Percentiles rank a stretch among this genome's conserved stretches.
Conservation (phyloP, 306 rosid genomes). For the Ochetophila trinervis region DNA sequence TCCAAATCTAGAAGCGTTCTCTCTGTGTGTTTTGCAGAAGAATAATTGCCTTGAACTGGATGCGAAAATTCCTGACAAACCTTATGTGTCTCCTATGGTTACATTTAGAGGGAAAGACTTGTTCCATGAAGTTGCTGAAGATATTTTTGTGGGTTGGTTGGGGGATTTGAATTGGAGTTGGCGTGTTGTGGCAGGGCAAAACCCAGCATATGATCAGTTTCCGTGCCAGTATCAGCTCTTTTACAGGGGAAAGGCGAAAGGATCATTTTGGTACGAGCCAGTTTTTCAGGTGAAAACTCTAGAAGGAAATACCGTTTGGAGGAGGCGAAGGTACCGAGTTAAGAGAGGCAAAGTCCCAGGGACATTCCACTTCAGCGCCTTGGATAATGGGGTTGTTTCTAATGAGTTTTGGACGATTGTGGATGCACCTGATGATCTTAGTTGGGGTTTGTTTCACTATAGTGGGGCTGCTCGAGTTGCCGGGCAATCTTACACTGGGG, state of each 20-base stretch:
- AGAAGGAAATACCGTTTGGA: constrained; percentile 80
- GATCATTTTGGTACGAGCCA: constrained; percentile 90
- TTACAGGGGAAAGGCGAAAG: constrained; percentile 79
- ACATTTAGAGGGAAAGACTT: constrained; percentile 44
- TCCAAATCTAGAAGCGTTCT: constrained; percentile 70
- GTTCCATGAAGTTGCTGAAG: constrained; percentile 62
- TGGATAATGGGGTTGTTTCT: constrained; percentile 86
- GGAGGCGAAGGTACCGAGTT: constrained; percentile 73
- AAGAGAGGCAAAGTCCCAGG: constrained; percentile 64
- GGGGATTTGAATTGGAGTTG: constrained; percentile 81
- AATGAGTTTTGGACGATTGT: constrained; percentile 88
- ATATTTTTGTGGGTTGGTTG: constrained; percentile 80
- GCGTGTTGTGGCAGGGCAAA: constrained; percentile 87
- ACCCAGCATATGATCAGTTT: constrained; percentile 83
- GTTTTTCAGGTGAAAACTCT: constrained; percentile 77
- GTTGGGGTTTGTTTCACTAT: constrained; percentile 85
- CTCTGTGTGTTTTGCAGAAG: constrained; percentile 85
- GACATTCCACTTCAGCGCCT: constrained; percentile 72
- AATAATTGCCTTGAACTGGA: constrained; percentile 80
- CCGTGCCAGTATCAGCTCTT: constrained; percentile 87
- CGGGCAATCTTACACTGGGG: constrained; percentile 79
- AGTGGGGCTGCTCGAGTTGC: constrained; percentile 85
- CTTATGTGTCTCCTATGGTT: constrained; percentile 53
- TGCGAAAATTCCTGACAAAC: constrained; percentile 65
- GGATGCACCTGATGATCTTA: constrained; percentile 66